Percentiles rank a stretch among this genome's conserved stretches.
phyloP scores from a whole-genome alignment of 805 yeast species.

The Metschnikowia gelsemii region DNA sequence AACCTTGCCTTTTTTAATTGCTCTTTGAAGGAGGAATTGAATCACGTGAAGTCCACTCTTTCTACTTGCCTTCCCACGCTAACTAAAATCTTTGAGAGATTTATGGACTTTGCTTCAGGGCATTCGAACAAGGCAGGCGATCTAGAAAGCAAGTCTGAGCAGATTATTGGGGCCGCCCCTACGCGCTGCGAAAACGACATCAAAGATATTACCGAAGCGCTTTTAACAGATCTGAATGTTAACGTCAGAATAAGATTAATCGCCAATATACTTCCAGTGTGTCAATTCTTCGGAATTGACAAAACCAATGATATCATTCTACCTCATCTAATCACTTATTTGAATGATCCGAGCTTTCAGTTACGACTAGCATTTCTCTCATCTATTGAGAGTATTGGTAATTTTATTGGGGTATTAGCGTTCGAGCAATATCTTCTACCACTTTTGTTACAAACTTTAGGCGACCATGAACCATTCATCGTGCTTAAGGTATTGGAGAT shows the following conservation, averaged over 20 bases:
- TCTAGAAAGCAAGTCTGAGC: not conserved
- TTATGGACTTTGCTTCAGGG: slow-evolving; percentile 27
- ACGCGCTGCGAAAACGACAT: slow-evolving; percentile 30
- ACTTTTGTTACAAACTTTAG: slow-evolving; percentile 73
- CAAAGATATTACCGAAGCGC: slow-evolving; percentile 60
- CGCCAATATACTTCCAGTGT: slow-evolving; percentile 68
- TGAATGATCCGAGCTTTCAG: slow-evolving; percentile 73
- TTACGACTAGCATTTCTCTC: slow-evolving; percentile 70
- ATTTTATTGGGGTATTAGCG: slow-evolving; percentile 76
- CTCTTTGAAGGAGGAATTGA: slow-evolving; percentile 26
- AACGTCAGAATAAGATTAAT: slow-evolving; percentile 70
- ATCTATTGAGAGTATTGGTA: slow-evolving; percentile 69
- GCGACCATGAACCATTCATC: slow-evolving; percentile 82
- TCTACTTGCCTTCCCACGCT: slow-evolving; percentile 74
- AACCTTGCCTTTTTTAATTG: slow-evolving; percentile 27
- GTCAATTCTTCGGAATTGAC: slow-evolving; percentile 81
- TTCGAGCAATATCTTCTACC: slow-evolving; percentile 89
- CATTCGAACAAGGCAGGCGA: slow-evolving; percentile 20
- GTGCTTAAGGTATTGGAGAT: slow-evolving; percentile 62
- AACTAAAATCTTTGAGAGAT: slow-evolving; percentile 61
- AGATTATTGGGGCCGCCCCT: slow-evolving; percentile 2
- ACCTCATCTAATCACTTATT: slow-evolving; percentile 86
- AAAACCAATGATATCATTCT: slow-evolving; percentile 84
- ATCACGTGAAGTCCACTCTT: slow-evolving; percentile 53
- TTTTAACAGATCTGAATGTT: slow-evolving; percentile 68